These are phyloP conservation scores for Pyrrhoderma noxium DNA, from an alignment of 1,284 basidiomycete genomes.

Conservation along the genomic window DNA sequence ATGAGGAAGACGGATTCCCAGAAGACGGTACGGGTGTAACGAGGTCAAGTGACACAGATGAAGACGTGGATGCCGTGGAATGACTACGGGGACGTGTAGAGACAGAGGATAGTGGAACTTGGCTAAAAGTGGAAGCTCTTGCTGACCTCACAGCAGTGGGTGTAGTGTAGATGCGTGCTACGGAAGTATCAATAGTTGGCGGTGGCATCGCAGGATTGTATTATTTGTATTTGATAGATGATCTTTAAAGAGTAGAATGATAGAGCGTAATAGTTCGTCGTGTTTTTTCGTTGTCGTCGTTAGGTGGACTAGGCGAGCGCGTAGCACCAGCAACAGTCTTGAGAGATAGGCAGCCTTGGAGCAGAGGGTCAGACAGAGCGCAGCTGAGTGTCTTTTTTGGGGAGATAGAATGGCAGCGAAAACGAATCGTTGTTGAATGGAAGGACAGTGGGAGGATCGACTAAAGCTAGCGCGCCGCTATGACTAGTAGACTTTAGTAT, in stretches of 20 bases:
- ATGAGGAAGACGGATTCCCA: conserved; percentile 46
- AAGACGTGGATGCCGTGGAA: conserved; percentile 49
- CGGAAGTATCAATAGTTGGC: conserved; percentile 17
- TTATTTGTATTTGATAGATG: not conserved
- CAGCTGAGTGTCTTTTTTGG: no score
- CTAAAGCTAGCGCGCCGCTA: no score
- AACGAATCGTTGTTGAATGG: no score
- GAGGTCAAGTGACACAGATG: conserved; percentile 47
- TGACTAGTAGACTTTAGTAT: no score
- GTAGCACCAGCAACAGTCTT: not conserved
- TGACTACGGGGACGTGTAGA: conserved; percentile 26
- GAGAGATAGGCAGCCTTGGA: not conserved
- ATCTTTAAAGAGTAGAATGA: not conserved
- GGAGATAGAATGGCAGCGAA: no score
- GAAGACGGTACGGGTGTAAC: conserved; percentile 47
- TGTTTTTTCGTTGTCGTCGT: not conserved
- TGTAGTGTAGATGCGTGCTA: conserved; percentile 15
- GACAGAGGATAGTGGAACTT: not conserved
- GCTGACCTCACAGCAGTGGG: conserved; percentile 1
- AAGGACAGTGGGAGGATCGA: no score
- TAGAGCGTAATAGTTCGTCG: not conserved
- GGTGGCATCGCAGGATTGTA: conserved; percentile 6
- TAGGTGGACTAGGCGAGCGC: conserved; percentile 1
- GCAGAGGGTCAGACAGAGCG: no score
- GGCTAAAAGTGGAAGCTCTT: not conserved